Percentiles rank a stretch among this genome's conserved stretches.
Conservation (phyloP, 2,329 filamentous ascomycete genomes). For the Diaporthe ampelina region DNA sequence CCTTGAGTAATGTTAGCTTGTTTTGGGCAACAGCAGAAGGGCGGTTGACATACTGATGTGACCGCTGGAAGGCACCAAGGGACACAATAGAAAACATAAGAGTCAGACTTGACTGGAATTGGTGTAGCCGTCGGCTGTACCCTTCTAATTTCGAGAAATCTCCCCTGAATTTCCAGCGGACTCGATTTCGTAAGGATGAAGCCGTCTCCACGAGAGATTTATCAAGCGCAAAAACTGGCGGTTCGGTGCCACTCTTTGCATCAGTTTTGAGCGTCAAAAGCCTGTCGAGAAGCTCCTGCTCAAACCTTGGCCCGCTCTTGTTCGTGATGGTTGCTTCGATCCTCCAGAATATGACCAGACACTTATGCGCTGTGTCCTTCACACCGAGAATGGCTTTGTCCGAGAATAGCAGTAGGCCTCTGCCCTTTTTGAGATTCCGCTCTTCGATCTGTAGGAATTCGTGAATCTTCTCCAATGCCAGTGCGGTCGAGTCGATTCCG, state of each 20-base stretch:
- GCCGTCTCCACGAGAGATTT: background rate
- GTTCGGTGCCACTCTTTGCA: background rate
- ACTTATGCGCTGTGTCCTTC: background rate
- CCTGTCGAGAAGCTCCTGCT: background rate
- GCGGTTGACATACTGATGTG: no score
- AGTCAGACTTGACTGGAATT: no score
- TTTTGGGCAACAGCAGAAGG: no score
- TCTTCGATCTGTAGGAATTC: background rate
- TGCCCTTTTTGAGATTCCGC: background rate
- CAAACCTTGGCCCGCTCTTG: background rate
- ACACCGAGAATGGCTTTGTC: background rate
- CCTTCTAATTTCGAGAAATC: background rate
- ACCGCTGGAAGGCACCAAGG: no score
- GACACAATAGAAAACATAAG: no score
- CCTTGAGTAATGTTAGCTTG: no score
- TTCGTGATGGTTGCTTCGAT: background rate
- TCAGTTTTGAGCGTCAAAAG: background rate
- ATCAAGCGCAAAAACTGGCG: background rate
- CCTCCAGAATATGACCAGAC: constrained; percentile 1
- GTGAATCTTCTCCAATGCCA: background rate
- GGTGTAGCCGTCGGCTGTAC: background rate
- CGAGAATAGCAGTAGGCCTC: background rate
- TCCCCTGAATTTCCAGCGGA: background rate
- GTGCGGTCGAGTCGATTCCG: background rate
- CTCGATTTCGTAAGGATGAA: background rate